These are phyloP conservation scores for Phanerodontia chrysosporium DNA, from an alignment of 768 basidiomycete species.

Conservation along the genomic window DNA sequence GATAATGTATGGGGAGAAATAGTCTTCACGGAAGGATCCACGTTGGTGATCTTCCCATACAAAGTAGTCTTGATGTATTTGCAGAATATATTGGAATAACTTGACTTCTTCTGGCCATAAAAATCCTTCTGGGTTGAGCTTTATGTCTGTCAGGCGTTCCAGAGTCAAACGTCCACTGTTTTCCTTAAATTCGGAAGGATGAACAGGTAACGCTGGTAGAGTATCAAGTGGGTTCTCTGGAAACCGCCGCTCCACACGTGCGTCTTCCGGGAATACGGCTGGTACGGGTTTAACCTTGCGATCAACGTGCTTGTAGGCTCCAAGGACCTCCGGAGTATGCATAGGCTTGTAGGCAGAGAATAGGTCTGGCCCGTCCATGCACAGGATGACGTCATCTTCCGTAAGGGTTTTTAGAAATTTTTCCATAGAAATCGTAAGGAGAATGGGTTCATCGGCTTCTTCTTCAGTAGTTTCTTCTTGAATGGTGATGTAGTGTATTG, in stretches of 20 bases:
- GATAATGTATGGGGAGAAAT: conserved; percentile 26
- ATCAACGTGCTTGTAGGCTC: conserved; percentile 9
- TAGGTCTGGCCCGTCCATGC: not conserved
- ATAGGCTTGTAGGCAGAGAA: not conserved
- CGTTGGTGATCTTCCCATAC: conserved; percentile 20
- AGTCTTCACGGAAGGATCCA: conserved; percentile 20
- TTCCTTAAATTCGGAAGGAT: conserved; percentile 30
- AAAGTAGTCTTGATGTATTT: conserved; percentile 13
- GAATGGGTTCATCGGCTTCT: too few species aligned
- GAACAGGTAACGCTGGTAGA: conserved; percentile 23
- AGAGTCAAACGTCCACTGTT: conserved; percentile 14
- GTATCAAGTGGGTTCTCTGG: conserved; percentile 31
- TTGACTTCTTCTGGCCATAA: conserved; percentile 27
- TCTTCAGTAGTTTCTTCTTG: too few species aligned
- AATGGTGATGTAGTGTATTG: too few species aligned
- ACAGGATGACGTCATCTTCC: conserved; percentile 2
- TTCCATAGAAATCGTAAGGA: not conserved
- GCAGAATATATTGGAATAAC: conserved; percentile 18
- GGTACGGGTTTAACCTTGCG: conserved; percentile 7
- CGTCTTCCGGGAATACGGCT: conserved; percentile 27
- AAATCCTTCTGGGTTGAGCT: conserved; percentile 24
- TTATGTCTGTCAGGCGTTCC: conserved; percentile 20
- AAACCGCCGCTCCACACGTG: conserved; percentile 25
- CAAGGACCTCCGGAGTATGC: not conserved
- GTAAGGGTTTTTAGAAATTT: not conserved